Conservation (phyloP, 768 basidiomycete species). For the Clavaria fumosa region DNA sequence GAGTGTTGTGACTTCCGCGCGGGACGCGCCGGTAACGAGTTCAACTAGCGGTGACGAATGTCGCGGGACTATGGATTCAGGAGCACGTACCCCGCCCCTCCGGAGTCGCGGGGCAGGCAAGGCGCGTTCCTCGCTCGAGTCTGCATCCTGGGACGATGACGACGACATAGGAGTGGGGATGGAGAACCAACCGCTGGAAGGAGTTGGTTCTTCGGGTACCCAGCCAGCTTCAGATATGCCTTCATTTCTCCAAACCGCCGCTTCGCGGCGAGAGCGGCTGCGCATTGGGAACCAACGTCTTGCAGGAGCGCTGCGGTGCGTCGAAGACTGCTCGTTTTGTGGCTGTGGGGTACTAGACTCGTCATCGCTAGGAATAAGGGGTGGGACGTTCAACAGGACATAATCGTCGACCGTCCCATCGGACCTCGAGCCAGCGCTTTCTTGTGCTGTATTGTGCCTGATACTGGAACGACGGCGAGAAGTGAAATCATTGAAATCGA, state of each 20-base stretch:
- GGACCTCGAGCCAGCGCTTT: conserved; percentile 16
- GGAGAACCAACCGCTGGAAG: conserved; percentile 14
- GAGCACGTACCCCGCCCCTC: conserved; percentile 50
- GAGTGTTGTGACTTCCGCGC: neutral
- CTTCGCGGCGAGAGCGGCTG: conserved; percentile 29
- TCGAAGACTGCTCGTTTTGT: too few relatives aligned
- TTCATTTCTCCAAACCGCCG: conserved; percentile 10
- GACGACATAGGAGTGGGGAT: conserved; percentile 13
- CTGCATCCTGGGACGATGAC: conserved; percentile 13
- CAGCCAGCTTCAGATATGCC: conserved; percentile 9
- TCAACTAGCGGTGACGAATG: conserved; percentile 21
- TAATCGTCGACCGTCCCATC: conserved; percentile 11
- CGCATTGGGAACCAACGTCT: conserved; percentile 49
- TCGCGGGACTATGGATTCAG: conserved; percentile 41
- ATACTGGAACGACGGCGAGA: conserved; percentile 42
- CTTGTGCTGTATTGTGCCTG: conserved; percentile 14
- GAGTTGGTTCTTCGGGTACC: conserved; percentile 11
- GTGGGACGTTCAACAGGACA: too few relatives aligned
- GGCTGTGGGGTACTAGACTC: neutral
- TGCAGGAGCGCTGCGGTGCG: conserved; percentile 12
- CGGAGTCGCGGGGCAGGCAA: conserved; percentile 36
- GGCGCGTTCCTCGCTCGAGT: conserved; percentile 20
- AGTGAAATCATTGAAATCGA: conserved; percentile 64
- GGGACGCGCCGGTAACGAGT: neutral
- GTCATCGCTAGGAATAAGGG: too few relatives aligned